Evolutionary conservation across 1,284 basidiomycete species (phyloP).

Genomic region (Moniliophthora roreri): DNA sequence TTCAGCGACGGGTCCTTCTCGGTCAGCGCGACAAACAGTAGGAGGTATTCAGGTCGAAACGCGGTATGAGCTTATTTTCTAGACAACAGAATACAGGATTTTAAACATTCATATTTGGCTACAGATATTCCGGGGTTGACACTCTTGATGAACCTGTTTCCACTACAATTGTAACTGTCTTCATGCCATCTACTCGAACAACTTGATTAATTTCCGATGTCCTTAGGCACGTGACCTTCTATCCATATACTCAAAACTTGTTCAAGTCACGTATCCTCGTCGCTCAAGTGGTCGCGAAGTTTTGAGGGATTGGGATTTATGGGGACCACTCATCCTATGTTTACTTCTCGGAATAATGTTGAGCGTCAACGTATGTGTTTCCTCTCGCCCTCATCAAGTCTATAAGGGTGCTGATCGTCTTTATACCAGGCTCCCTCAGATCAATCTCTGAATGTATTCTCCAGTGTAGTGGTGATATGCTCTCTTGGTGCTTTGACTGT

Average conservation of each 20-base stretch:
- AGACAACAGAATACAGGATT: neutral
- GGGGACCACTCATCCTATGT: conserved; percentile 91
- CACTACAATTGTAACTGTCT: conserved; percentile 76
- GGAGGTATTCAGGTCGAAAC: conserved; percentile 89
- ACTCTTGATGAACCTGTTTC: conserved; percentile 92
- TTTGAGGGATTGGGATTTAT: conserved; percentile 93
- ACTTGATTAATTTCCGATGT: conserved; percentile 15
- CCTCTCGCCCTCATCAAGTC: neutral
- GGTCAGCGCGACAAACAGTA: conserved; percentile 58
- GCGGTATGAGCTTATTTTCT: conserved; percentile 48
- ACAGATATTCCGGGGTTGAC: conserved; percentile 75
- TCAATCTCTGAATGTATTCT: conserved; percentile 88
- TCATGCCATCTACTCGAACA: neutral
- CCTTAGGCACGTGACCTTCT: conserved; percentile 78
- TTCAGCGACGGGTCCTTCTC: conserved; percentile 35
- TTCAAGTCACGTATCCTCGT: conserved; percentile 90
- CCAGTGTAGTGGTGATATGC: conserved; percentile 88
- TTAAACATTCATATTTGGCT: neutral
- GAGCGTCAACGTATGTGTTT: conserved; percentile 74
- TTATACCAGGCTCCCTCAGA: conserved; percentile 69
- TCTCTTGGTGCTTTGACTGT: conserved; percentile 87
- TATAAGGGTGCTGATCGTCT: conserved; percentile 6
- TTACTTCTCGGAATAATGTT: conserved; percentile 84
- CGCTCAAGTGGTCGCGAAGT: conserved; percentile 77
- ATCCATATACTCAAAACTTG: conserved; percentile 88